These are phyloP conservation scores for Cyclocybe cylindracea DNA, from an alignment of 768 basidiomycete species.

Conservation along the genomic window DNA sequence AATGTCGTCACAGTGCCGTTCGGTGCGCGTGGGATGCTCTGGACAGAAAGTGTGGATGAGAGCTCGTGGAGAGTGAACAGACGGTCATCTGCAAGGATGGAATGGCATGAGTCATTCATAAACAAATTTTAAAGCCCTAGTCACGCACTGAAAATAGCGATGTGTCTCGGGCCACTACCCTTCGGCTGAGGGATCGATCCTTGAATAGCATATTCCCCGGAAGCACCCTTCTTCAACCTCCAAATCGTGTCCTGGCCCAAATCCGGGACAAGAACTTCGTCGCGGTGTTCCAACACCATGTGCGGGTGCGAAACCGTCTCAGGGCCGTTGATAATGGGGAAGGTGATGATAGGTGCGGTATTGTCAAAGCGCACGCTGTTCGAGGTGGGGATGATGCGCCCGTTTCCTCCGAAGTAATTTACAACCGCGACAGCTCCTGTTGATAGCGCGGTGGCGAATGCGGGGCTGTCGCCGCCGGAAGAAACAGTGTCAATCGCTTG, in stretches of 20 bases:
- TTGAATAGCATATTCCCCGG: slow-evolving; percentile 53
- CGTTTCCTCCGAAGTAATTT: slow-evolving; percentile 62
- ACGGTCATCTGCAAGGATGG: slow-evolving; percentile 37
- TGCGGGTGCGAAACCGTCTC: slow-evolving; percentile 63
- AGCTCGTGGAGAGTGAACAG: slow-evolving; percentile 59
- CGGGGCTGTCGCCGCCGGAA: slow-evolving; percentile 53
- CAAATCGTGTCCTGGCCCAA: slow-evolving; percentile 71
- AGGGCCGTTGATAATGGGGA: slow-evolving; percentile 39
- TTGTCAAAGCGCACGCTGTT: slow-evolving; percentile 35
- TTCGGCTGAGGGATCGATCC: slow-evolving; percentile 60
- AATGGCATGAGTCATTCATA: background rate
- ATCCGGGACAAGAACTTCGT: slow-evolving; percentile 66
- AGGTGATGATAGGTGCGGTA: slow-evolving; percentile 47
- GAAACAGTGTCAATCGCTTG: slow-evolving; percentile 42
- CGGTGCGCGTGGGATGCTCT: slow-evolving; percentile 52
- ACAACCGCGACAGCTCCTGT: slow-evolving; percentile 60
- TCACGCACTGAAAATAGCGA: slow-evolving; percentile 25
- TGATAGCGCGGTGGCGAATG: slow-evolving; percentile 50
- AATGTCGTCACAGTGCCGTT: slow-evolving; percentile 52
- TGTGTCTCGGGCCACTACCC: slow-evolving; percentile 65
- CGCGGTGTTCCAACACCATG: slow-evolving; percentile 56
- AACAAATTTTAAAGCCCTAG: slow-evolving; percentile 40
- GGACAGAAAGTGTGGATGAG: slow-evolving; percentile 56
- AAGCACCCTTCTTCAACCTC: slow-evolving; percentile 50
- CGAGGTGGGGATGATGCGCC: slow-evolving; percentile 50